A percentile compares a stretch with the other conserved stretches of the same genome.
These are phyloP conservation scores for Ambrosiella beaveri DNA, from an alignment of 2,329 filamentous ascomycete species.

Conservation along the genomic window DNA sequence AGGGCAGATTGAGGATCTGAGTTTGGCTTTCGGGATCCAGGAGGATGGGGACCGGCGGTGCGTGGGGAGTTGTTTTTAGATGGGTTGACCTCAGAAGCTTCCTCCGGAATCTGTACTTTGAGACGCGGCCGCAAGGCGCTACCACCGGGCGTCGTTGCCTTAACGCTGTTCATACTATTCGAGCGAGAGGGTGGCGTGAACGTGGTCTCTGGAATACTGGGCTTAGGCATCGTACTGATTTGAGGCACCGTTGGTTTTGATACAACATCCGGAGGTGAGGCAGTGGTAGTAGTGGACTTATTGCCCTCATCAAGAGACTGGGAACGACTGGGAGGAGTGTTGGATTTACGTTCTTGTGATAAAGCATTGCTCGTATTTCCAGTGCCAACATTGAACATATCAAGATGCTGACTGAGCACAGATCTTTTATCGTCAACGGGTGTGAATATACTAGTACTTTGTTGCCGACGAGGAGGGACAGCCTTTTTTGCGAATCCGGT, in stretches of 20 bases:
- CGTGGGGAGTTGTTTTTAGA: constrained; percentile 40
- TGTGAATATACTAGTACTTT: constrained; percentile 80
- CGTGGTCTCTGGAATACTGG: constrained; percentile 45
- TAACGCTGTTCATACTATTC: constrained; percentile 65
- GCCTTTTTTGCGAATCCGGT: constrained; percentile 38
- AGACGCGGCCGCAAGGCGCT: constrained; percentile 47
- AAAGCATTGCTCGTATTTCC: background rate
- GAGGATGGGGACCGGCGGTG: constrained; percentile 24
- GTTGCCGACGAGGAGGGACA: constrained; percentile 41
- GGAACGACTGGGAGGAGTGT: constrained; percentile 29
- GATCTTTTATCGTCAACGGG: constrained; percentile 89
- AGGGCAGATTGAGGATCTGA: constrained; percentile 42
- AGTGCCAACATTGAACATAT: constrained; percentile 30
- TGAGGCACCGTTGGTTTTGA: background rate
- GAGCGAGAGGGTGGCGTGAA: constrained; percentile 58
- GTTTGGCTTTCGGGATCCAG: constrained; percentile 1
- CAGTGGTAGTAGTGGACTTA: constrained; percentile 26
- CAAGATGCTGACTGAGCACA: constrained; percentile 69
- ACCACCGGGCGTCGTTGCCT: constrained; percentile 51
- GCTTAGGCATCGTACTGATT: constrained; percentile 15
- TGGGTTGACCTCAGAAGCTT: background rate
- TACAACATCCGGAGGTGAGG: constrained; percentile 31
- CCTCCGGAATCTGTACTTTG: constrained; percentile 83
- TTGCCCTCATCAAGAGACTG: constrained; percentile 41
- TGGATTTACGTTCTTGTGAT: constrained; percentile 12